phyloP scores from a whole-genome alignment of 129 eudicot species.

The Artemisia tridentata region DNA sequence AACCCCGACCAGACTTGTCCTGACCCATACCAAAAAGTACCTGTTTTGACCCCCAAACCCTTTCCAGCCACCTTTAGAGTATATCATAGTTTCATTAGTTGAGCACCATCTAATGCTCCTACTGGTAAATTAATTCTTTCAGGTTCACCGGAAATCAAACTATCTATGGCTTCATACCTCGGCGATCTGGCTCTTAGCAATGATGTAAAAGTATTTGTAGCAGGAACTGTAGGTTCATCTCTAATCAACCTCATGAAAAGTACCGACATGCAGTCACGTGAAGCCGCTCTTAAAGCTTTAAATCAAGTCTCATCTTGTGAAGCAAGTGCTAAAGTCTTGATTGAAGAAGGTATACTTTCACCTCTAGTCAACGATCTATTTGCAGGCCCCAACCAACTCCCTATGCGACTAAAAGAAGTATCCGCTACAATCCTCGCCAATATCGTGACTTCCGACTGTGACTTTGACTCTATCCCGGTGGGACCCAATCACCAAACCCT shows the following conservation, averaged over 20 bases:
- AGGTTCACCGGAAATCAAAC: constrained; percentile 80
- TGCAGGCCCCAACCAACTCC: constrained; percentile 54
- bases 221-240: constrained; percentile 70
- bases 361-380: constrained; percentile 87
- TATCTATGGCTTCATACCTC: constrained; percentile 82
- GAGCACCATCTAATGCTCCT: constrained; percentile 1
- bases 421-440: constrained; percentile 87
- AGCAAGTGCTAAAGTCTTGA: constrained; percentile 65
- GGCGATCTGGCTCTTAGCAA: constrained; percentile 89
- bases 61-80: background rate
- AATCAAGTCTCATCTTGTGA: constrained; percentile 91
- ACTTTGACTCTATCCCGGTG: constrained; percentile 61
- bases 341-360: constrained; percentile 76
- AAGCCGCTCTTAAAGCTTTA: constrained; percentile 85
- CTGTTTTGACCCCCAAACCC: too few species aligned
- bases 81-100: background rate
- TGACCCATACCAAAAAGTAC: too few species aligned
- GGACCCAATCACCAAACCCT: constrained; percentile 70
- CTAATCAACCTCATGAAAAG: constrained; percentile 69
- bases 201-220: constrained; percentile 77
- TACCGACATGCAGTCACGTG: constrained; percentile 59
- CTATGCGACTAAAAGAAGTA: constrained; percentile 72
- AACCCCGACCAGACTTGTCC: too few species aligned
- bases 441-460: constrained; percentile 67
- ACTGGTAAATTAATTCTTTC: constrained; percentile 19